Conservation (phyloP, 2,329 filamentous ascomycete species). For the Dichotomopilus funicola region DNA sequence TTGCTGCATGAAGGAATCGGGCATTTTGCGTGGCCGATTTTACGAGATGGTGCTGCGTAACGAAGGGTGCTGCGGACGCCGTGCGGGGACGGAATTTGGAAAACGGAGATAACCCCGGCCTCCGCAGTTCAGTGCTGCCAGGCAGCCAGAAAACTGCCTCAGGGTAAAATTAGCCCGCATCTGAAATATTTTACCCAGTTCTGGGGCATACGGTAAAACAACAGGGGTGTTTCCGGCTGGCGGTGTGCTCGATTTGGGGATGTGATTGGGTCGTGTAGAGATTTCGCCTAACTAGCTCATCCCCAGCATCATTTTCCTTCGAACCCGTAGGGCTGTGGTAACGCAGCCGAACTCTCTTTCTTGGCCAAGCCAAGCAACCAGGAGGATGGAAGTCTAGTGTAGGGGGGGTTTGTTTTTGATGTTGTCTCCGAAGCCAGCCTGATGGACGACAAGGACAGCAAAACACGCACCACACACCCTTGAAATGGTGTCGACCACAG, state of each 20-base stretch:
- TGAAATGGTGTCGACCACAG: too few relatives aligned
- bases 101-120: not conserved
- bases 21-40: constrained; percentile 8
- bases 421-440: too few relatives aligned
- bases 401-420: too few relatives aligned
- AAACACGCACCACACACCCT: too few relatives aligned
- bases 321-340: constrained; percentile 12
- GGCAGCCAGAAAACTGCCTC: not conserved
- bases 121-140: not conserved
- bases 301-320: constrained; percentile 2
- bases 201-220: not conserved
- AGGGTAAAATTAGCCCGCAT: constrained; percentile 15
- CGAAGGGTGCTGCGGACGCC: too few relatives aligned
- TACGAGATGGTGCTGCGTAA: constrained; percentile 8
- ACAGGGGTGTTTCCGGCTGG: not conserved
- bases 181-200: constrained; percentile 11
- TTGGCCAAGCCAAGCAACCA: not conserved
- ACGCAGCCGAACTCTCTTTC: not conserved
- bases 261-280: not conserved
- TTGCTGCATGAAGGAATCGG: constrained; percentile 1
- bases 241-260: not conserved
- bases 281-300: not conserved
- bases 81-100: constrained; percentile 3
- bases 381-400: not conserved
- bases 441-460: too few relatives aligned